Conservation (phyloP, 2,329 filamentous ascomycete species). For the Aulographum hederae region DNA sequence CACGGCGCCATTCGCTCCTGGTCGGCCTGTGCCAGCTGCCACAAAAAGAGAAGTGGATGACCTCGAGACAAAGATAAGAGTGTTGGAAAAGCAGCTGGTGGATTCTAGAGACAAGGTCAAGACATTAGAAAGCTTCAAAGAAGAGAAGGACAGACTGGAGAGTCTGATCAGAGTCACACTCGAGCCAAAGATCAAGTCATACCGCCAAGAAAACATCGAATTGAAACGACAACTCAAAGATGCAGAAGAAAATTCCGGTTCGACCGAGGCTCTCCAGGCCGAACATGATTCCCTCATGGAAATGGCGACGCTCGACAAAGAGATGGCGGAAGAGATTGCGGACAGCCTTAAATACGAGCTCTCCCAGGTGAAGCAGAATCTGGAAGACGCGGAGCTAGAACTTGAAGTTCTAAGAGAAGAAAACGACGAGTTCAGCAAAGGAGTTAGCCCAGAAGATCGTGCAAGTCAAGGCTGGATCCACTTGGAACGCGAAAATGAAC, state of each 20-base stretch:
- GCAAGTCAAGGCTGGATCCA: slow-evolving; percentile 78
- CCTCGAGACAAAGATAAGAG: slow-evolving; percentile 67
- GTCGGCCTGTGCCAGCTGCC: slow-evolving; percentile 10
- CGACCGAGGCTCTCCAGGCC: slow-evolving; percentile 55
- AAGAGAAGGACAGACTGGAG: slow-evolving; percentile 63
- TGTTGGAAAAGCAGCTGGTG: slow-evolving; percentile 70
- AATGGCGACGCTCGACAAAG: slow-evolving; percentile 71
- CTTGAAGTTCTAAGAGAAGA: slow-evolving; percentile 76
- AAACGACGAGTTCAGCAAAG: slow-evolving; percentile 64
- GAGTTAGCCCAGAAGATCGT: slow-evolving; percentile 76
- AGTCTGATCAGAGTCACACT: slow-evolving; percentile 79
- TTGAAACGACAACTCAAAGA: slow-evolving; percentile 65
- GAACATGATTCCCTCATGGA: slow-evolving; percentile 77
- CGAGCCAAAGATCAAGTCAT: slow-evolving; percentile 71
- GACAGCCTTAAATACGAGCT: slow-evolving; percentile 69
- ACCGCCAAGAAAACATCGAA: slow-evolving; percentile 62
- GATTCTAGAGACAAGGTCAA: slow-evolving; percentile 81
- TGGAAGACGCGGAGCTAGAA: slow-evolving; percentile 76
- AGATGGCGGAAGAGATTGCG: slow-evolving; percentile 89
- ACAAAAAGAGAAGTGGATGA: slow-evolving; percentile 54
- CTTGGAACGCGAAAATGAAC: slow-evolving; percentile 78
- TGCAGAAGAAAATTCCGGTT: slow-evolving; percentile 47
- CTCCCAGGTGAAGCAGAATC: slow-evolving; percentile 53
- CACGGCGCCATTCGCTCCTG: not conserved
- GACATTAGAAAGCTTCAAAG: slow-evolving; percentile 54